Evolutionary conservation across 768 basidiomycete species (phyloP), one percentile per base, ranked within the genome.

Genomic region (Crucibulum laeve): DNA sequence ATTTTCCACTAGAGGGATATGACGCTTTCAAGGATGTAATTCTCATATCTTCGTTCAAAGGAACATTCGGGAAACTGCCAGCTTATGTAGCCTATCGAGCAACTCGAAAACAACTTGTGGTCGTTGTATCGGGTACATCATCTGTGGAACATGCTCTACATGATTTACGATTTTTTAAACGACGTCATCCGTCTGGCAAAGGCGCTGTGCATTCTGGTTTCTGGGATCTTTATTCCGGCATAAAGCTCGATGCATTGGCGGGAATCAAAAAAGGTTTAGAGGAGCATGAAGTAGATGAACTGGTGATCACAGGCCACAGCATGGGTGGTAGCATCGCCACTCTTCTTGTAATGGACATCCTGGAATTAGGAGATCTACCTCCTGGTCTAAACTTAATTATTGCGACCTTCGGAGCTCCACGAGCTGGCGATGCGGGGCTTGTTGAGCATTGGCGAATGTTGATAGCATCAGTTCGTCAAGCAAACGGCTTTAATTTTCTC

Each of bases 291-390:
- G 54, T 63, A 22, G 48, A 45, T 15, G 75, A 77, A 50, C 42
- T 81, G 14, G 67, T 78, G 11, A 48, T 80, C 23, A 77, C 75
- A 1, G 80, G 78, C 1, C 79, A 82, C 53, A 79, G 76, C 43
- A 71, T 80, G 71, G 78, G 80, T 32, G 76, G 67, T 17, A 69
- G 70, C 17, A 53, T 82, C n/a, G 63, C 68, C 13, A 77, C 76
- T 56, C 59, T 82, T 18, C 61, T 79, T 33, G 64, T 67, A 33
- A 52, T 79, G 15, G 76, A 79, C 43, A 50, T 79, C 26, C 43
- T 61, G 4, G 57, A 59, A 19, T 54, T 57, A 11, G 45, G 44
- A 4, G 47, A 56, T 14, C 25, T 60, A 5, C 51, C 64, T 7
- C 40, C 60, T n/a, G 54, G 60, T 3, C 43, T 68, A 4, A 55